Base-by-base conservation (phyloP, 352 stramenopile genomes). In the Globisporangium polare region DNA sequence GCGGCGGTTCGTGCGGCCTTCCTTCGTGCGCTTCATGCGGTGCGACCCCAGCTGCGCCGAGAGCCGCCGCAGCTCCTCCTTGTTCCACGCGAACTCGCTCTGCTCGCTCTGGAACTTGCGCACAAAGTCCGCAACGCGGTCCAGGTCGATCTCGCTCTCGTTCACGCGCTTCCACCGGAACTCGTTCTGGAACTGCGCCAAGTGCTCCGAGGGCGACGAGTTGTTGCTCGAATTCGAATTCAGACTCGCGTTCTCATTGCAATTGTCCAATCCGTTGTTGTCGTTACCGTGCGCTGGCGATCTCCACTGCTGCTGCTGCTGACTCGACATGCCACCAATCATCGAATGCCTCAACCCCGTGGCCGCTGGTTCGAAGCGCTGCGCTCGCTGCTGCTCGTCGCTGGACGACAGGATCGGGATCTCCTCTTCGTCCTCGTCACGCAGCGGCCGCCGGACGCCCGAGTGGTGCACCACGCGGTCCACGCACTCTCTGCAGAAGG, bases 401-500 rank as follows among this genome's bases (percentile, higher is more conserved):
- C 63, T 33, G 7, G 55, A 27, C 18, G 57, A 65, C 33, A 54
- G 43, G 37, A 66, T 53, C 10, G 60, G 57, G 62, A 76, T 53
- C 53, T 72, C 49, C 50, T 72, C 37, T 27, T 67, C 65, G 24
- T 72, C 64, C 39, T 73, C 75, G 26, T 77, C 65, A 63, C 10
- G 66, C 37, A 2, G 58, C 55, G 56, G 41, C 26, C 60, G 49
- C 37, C 60, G 50, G 45, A 64, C 18, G 29, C 43, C 52, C 0
- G 58, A 49, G 39, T 43, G 49, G 2, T 71, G 56, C 20, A 80
- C 66, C 29, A 85, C 74, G n/a, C 69, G 68, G 62, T 75, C 67
- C 22, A 89, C 72, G 45, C 80, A 89, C 43, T 83, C 76, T 29
- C 68, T 73, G 39, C 80, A 89, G 53, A 89, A 89, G 3, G 45